Evolutionary conservation across 805 yeast species (phyloP).

Genomic region (Yarrowia deformans): DNA sequence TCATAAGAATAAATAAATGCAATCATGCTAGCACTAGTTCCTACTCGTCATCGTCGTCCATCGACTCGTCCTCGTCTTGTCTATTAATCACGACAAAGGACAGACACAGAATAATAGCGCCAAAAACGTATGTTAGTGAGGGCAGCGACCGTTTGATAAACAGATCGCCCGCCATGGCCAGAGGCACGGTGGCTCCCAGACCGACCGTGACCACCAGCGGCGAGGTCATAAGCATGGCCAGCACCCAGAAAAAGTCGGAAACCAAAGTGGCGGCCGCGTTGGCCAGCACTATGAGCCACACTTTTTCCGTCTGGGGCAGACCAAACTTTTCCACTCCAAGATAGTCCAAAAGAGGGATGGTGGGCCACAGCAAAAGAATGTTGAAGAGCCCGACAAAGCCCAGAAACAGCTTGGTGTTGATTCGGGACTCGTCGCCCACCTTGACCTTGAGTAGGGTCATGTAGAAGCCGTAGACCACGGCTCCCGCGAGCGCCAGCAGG

Average conservation of each 20-base stretch:
- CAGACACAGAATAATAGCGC: conserved; percentile 79
- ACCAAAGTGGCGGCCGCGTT: conserved; percentile 83
- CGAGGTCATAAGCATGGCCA: conserved; percentile 89
- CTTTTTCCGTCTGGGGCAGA: conserved; percentile 64
- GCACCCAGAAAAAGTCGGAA: conserved; percentile 95
- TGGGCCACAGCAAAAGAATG: conserved; percentile 79
- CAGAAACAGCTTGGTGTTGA: conserved; percentile 87
- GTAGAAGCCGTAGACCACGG: conserved; percentile 89
- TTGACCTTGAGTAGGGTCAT: conserved; percentile 80
- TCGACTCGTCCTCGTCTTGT: conserved; percentile 70
- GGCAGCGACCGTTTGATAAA: conserved; percentile 69
- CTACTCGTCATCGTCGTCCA: conserved; percentile 21
- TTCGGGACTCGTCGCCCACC: conserved; percentile 73
- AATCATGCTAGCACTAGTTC: neutral
- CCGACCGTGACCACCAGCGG: conserved; percentile 98
- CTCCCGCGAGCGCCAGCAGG: conserved; percentile 79
- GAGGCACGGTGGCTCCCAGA: conserved; percentile 87
- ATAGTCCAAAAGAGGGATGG: conserved; percentile 68
- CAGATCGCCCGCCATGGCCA: conserved; percentile 92
- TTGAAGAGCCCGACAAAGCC: conserved; percentile 94
- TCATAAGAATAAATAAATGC: conserved; percentile 19
- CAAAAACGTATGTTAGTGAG: conserved; percentile 69
- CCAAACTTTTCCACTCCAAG: conserved; percentile 73
- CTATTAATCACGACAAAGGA: conserved; percentile 86
- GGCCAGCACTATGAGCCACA: conserved; percentile 60